Conservation (phyloP, 441 rosid species). For the Rhodomyrtus psidioides region DNA sequence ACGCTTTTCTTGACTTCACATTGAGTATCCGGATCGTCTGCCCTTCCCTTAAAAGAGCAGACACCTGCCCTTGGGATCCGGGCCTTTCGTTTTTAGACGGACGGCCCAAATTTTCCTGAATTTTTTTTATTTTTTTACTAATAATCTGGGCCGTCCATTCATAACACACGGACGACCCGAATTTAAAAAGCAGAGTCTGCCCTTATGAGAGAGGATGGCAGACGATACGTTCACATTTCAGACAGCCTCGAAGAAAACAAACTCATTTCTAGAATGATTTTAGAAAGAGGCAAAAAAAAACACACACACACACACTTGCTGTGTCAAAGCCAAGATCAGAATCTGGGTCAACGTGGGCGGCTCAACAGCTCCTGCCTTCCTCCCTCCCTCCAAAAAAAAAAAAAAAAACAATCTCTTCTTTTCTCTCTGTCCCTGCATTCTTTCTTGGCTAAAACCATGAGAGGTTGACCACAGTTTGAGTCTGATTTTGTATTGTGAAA, state of each 20-base stretch:
- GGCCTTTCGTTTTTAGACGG: too few relatives aligned
- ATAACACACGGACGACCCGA: too few relatives aligned
- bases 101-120: too few relatives aligned
- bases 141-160: too few relatives aligned
- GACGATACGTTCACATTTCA: too few relatives aligned
- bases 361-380: not conserved
- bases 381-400: too few relatives aligned
- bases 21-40: too few relatives aligned
- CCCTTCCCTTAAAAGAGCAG: too few relatives aligned
- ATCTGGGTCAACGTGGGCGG: conserved; percentile 1
- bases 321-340: not conserved
- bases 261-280: not conserved
- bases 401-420: not conserved
- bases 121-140: too few relatives aligned
- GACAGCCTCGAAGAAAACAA: not conserved
- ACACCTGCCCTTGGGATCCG: too few relatives aligned
- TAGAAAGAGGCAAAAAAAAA: not conserved
- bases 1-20: not conserved
- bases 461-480: not conserved
- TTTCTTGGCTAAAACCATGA: not conserved
- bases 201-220: too few relatives aligned
- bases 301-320: not conserved
- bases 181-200: too few relatives aligned
- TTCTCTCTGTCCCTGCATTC: not conserved
- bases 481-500: not conserved